Conservation (phyloP, 495 filamentous ascomycete species). For the Neurospora sp. region DNA sequence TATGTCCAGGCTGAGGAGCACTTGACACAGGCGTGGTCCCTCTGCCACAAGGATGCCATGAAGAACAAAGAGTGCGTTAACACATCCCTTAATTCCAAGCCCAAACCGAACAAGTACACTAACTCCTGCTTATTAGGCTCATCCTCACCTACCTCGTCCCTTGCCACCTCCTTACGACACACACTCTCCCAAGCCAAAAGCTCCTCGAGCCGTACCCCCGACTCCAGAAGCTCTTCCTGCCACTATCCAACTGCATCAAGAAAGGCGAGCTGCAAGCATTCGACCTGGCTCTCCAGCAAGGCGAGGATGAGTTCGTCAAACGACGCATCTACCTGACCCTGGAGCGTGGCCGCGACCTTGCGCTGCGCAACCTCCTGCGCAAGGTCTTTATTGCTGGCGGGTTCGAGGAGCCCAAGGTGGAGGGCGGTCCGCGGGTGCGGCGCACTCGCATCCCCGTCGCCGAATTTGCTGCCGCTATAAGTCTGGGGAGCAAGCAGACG, state of each 20-base stretch:
- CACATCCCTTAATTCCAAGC: neutral
- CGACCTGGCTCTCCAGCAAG: conserved; percentile 67
- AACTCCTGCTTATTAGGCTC: conserved; percentile 38
- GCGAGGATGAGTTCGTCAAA: conserved; percentile 82
- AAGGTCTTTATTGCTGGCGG: conserved; percentile 80
- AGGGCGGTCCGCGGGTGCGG: conserved; percentile 45
- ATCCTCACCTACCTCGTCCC: conserved; percentile 96
- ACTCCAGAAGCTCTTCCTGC: conserved; percentile 68
- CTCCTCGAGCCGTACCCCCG: conserved; percentile 67
- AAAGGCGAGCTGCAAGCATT: conserved; percentile 74
- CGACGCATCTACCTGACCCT: conserved; percentile 92
- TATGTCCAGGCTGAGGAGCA: conserved; percentile 76
- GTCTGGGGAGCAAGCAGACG: conserved; percentile 46
- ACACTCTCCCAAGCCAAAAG: conserved; percentile 61
- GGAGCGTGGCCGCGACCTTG: conserved; percentile 84
- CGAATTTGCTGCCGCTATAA: conserved; percentile 59
- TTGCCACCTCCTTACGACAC: conserved; percentile 77
- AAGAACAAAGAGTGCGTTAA: conserved; percentile 67
- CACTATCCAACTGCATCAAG: conserved; percentile 67
- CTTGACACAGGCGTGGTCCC: conserved; percentile 63
- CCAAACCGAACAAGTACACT: neutral
- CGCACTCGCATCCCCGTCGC: conserved; percentile 69
- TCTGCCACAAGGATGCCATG: conserved; percentile 59
- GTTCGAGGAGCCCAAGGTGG: conserved; percentile 62
- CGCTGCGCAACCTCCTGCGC: conserved; percentile 77